Conservation (phyloP, 139 green algal species). For the Limnomonas spitsbergensis region DNA sequence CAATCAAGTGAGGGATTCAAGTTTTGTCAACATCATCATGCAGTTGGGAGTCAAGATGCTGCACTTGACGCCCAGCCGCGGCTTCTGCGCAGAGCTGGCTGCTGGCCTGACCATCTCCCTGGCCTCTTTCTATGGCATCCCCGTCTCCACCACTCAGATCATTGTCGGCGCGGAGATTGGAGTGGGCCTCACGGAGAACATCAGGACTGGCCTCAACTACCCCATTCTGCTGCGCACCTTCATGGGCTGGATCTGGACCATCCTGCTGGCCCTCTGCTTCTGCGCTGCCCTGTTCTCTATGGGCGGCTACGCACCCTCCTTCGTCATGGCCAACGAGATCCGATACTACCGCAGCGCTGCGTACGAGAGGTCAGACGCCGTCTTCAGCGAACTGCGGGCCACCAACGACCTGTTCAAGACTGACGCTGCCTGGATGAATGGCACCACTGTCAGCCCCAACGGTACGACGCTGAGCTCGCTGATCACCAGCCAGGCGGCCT, state of each 20-base stretch:
- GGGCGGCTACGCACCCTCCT: no score
- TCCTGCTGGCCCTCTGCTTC: conserved; percentile 4
- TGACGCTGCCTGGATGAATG: conserved; percentile 13
- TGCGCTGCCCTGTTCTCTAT: conserved; percentile 15
- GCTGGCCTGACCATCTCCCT: no score
- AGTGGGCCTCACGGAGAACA: conserved; percentile 9
- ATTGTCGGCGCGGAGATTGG: conserved; percentile 4
- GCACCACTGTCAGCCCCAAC: no score
- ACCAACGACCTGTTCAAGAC: neutral
- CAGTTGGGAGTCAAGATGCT: neutral
- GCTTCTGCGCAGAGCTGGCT: conserved; percentile 33
- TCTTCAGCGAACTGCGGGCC: neutral
- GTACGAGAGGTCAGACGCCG: neutral
- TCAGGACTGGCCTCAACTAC: neutral
- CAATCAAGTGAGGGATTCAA: no score
- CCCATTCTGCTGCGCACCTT: neutral
- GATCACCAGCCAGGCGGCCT: no score
- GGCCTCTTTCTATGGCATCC: no score
- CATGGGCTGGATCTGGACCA: no score
- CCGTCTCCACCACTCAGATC: conserved; percentile 23
- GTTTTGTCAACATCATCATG: conserved; percentile 1
- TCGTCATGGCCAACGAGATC: neutral
- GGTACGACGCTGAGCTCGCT: no score
- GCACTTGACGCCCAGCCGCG: conserved; percentile 10
- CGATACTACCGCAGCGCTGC: neutral